Base-by-base conservation (phyloP, 179 eudicot genomes). In the Spergularia azorica region DNA sequence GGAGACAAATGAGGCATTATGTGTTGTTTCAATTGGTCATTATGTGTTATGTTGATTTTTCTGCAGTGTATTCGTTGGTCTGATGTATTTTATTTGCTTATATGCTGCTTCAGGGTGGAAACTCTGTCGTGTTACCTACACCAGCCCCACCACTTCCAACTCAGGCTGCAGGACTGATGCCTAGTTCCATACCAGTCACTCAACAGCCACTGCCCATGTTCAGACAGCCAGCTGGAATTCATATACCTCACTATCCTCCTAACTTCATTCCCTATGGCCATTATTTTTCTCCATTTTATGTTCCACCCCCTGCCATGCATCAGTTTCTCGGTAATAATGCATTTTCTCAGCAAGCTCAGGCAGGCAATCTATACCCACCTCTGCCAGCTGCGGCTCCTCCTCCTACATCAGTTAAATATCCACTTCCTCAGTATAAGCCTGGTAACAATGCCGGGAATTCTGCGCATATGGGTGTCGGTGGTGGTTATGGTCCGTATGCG, bases 261-360 rank as follows among this genome's bases (percentile, higher is more conserved):
- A 90, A 87, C 78, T 90, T 85, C 73, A 67, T 89, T 39, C 97
- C 95, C 63, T 92, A 90, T 46, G 89, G 87, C 59, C 95, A 83
- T 71, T 92, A 89, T 79, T 84, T 83, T 77, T 76, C 93, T 66
- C 93, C 95, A 41, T 89, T 77, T 76, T 92, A 88, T 66, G 84
- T 84, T 75, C 93, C 92, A 50, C 88, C 88, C 71, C 89, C 92
- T 63, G 83, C 92, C 52, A 76, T 94, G 70, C 95, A 92, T 79
- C 98, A 90, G 72, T 90, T 81, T 83, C 82, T 94, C 56, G 78
- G 90, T 77, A 90, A 86, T 72, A 83, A 87, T 78, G 88, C 89
- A 67, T 92, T 89, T 72, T 89, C 90, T 38, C 97, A 89, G 81
- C 98, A 88, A 77, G 89, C 88, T 82, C 97, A 87, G 85, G 79